A percentile compares a stretch with the other conserved stretches of the same genome.
Evolutionary conservation across 2,329 filamentous ascomycete species (phyloP).

Genomic region (Aspergillus sp.): DNA sequence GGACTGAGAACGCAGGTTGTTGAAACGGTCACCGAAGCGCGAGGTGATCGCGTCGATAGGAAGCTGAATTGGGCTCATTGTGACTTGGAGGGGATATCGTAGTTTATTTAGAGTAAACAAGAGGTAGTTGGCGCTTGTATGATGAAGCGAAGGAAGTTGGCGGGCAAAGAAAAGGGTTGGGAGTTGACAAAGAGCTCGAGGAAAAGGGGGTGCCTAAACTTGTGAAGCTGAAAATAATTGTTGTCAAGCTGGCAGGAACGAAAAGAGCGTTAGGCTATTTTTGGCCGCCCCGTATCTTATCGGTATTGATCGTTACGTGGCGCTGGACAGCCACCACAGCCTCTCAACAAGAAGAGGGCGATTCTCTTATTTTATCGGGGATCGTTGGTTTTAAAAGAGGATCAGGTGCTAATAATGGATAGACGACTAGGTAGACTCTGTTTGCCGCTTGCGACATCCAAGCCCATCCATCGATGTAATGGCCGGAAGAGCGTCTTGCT

Average conservation of each 20-base stretch:
- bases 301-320: background rate
- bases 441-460: background rate
- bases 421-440: background rate
- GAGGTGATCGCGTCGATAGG: conserved; percentile 90
- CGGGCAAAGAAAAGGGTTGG: background rate
- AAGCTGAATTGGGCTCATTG: conserved; percentile 87
- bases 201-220: conserved; percentile 11
- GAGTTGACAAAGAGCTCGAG: background rate
- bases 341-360: background rate
- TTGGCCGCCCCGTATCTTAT: conserved; percentile 4
- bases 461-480: background rate
- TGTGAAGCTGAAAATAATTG: background rate
- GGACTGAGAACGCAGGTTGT: conserved; percentile 75
- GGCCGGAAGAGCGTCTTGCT: conserved; percentile 2
- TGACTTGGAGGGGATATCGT: conserved; percentile 16
- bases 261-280: conserved; percentile 6
- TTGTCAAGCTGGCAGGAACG: conserved; percentile 21
- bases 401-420: background rate
- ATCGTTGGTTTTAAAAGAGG: background rate
- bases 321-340: background rate
- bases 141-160: background rate
- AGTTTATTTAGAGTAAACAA: background rate
- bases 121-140: background rate
- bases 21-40: conserved; percentile 86
- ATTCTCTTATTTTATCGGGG: background rate